Percentiles rank a stretch among this genome's conserved stretches.
Conservation (phyloP, 768 basidiomycete species). For the Boletus vinaceobasis region DNA sequence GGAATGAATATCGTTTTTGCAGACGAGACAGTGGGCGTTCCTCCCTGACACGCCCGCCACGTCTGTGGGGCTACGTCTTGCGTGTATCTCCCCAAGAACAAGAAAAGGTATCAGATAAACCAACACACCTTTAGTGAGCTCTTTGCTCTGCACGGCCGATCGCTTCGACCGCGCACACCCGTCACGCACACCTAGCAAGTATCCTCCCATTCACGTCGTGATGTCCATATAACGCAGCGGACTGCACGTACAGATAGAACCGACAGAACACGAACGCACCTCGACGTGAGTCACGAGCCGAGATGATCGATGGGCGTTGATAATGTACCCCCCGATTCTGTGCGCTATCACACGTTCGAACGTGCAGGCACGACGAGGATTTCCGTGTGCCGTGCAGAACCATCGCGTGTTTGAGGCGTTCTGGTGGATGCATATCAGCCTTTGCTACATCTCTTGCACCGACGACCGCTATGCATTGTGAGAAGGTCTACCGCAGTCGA, state of each 20-base stretch:
- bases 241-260: too few relatives aligned
- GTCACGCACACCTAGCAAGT: neutral
- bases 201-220: neutral
- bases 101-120: neutral
- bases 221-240: neutral
- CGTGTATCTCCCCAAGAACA: neutral
- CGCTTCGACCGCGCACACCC: neutral
- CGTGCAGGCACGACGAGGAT: too few relatives aligned
- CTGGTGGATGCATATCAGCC: too few relatives aligned
- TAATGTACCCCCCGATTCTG: too few relatives aligned
- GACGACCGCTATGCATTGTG: too few relatives aligned
- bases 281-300: too few relatives aligned
- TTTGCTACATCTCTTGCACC: too few relatives aligned
- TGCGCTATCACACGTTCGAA: too few relatives aligned
- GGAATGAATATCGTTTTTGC: neutral
- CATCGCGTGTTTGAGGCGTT: too few relatives aligned
- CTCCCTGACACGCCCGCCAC: neutral
- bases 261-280: neutral
- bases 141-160: neutral
- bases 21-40: neutral
- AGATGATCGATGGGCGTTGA: too few relatives aligned
- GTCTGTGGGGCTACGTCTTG: neutral
- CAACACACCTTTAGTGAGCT: neutral
- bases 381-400: too few relatives aligned
- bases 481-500: too few relatives aligned